A percentile compares a stretch with the other conserved stretches of the same genome.
phyloP scores from a whole-genome alignment of 2,329 filamentous ascomycete species.

The Hypomyces rosellus region DNA sequence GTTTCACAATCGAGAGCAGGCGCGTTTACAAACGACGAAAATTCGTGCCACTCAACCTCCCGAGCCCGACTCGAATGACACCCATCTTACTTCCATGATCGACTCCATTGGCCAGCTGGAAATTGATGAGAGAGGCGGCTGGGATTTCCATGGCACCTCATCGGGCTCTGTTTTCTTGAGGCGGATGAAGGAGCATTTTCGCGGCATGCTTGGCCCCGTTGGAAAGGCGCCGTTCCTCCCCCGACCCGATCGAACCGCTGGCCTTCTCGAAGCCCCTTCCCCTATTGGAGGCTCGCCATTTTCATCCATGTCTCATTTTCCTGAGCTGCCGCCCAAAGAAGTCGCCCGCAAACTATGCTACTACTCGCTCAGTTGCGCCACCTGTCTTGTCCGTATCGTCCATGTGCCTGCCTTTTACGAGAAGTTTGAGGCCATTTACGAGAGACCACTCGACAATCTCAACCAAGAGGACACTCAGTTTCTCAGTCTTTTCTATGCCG shows the following conservation, averaged over 20 bases:
- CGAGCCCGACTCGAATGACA: conserved; percentile 50
- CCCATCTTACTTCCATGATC: conserved; percentile 87
- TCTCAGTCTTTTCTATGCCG: conserved; percentile 63
- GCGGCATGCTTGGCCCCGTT: conserved; percentile 63
- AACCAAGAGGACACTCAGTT: conserved; percentile 61
- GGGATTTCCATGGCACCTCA: conserved; percentile 92
- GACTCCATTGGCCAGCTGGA: conserved; percentile 87
- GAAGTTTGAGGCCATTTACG: conserved; percentile 71
- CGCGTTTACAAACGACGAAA: conserved; percentile 38
- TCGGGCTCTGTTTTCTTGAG: conserved; percentile 85
- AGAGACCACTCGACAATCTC: conserved; percentile 56
- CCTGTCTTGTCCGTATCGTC: conserved; percentile 60
- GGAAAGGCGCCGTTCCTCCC: conserved; percentile 54
- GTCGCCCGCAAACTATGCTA: conserved; percentile 48
- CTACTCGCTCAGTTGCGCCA: conserved; percentile 51
- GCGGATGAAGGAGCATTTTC: conserved; percentile 82
- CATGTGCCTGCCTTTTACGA: conserved; percentile 77
- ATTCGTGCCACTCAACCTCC: conserved; percentile 29
- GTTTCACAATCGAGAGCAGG: conserved; percentile 49
- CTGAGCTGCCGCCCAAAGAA: conserved; percentile 64
- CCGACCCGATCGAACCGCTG: conserved; percentile 40
- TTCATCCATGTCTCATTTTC: conserved; percentile 43
- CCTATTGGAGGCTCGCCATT: conserved; percentile 59
- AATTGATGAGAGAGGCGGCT: conserved; percentile 82
- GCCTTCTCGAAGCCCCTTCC: conserved; percentile 62